phyloP scores from a whole-genome alignment of 2,329 filamentous ascomycete species.

The Fusarium sp. region DNA sequence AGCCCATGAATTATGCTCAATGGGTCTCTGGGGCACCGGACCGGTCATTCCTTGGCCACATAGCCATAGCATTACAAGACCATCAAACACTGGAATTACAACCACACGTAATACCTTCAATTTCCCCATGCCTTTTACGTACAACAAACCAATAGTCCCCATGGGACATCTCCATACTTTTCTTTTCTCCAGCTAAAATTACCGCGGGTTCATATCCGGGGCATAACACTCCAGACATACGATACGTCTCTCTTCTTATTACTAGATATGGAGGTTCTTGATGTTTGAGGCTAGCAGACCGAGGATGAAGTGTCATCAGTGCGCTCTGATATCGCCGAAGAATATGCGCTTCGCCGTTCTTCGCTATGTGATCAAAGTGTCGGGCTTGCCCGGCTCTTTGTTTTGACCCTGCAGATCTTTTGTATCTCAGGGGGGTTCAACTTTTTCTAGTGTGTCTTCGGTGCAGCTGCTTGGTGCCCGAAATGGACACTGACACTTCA shows the following conservation, averaged over 20 bases:
- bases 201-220: conserved; percentile 22
- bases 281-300: conserved; percentile 7
- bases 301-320: conserved; percentile 28
- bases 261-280: conserved; percentile 2
- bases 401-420: conserved; percentile 27
- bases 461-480: neutral
- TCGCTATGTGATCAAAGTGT: conserved; percentile 15
- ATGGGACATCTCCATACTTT: conserved; percentile 37
- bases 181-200: conserved; percentile 12
- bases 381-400: conserved; percentile 16
- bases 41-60: conserved; percentile 10
- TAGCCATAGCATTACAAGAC: conserved; percentile 7
- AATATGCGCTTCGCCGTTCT: neutral
- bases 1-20: neutral
- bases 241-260: conserved; percentile 17
- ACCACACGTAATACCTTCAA: conserved; percentile 8
- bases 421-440: conserved; percentile 6
- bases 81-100: neutral
- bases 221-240: conserved; percentile 37
- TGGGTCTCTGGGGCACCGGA: conserved; percentile 12
- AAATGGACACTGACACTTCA: neutral
- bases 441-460: conserved; percentile 12
- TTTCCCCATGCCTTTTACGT: conserved; percentile 38
- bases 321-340: conserved; percentile 6
- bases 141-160: conserved; percentile 42